Percentiles rank a stretch among this genome's conserved stretches.
These are phyloP conservation scores for Coprinopsis strossmayeri DNA, from an alignment of 768 basidiomycete genomes.

Conservation along the genomic window DNA sequence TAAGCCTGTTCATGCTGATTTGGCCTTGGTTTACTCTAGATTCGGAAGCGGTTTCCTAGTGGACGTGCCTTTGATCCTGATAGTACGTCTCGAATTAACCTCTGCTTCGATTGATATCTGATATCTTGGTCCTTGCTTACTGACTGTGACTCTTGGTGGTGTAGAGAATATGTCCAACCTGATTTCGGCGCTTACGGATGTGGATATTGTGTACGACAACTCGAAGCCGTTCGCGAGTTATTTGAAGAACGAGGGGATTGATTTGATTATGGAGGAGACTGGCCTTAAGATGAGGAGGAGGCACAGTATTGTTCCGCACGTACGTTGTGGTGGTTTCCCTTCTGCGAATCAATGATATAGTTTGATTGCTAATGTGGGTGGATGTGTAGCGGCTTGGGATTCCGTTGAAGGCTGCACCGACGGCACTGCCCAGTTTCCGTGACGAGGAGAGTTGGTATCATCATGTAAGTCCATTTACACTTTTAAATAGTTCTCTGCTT, in stretches of 20 bases:
- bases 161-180: slow-evolving; percentile 1
- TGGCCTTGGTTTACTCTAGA: neutral
- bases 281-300: slow-evolving; percentile 17
- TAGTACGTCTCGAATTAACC: neutral
- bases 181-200: slow-evolving; percentile 1
- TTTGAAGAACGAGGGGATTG: slow-evolving; percentile 22
- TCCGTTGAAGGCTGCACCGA: slow-evolving; percentile 18
- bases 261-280: slow-evolving; percentile 17
- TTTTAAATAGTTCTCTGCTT: neutral
- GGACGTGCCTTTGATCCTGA: neutral
- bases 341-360: neutral
- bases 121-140: neutral
- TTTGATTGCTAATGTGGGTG: neutral
- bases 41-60: neutral
- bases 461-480: neutral
- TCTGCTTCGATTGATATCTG: neutral
- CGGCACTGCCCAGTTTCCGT: neutral
- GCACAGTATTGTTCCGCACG: slow-evolving; percentile 33
- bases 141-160: too few relatives aligned
- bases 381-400: slow-evolving; percentile 25
- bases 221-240: slow-evolving; percentile 29
- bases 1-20: neutral
- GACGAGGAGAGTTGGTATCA: slow-evolving; percentile 6
- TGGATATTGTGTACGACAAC: slow-evolving; percentile 26
- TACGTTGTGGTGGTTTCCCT: slow-evolving; percentile 16